Conservation (phyloP, 305 asterid genomes). For the Ajuga reptans region DNA sequence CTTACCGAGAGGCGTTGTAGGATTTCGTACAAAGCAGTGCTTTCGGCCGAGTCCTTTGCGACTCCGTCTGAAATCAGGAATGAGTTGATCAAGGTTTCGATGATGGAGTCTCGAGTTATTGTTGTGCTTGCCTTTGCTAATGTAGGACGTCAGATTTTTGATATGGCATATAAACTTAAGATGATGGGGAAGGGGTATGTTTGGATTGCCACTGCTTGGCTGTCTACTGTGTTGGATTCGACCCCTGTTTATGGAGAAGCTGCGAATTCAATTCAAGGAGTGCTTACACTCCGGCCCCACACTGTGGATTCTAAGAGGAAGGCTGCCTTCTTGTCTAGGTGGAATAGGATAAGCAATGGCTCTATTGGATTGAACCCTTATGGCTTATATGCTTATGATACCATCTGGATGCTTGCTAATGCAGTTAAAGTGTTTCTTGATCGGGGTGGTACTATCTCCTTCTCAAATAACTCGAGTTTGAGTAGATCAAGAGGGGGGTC, state of each 20-base stretch:
- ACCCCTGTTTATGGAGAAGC: conserved; percentile 22
- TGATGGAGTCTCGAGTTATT: conserved; percentile 67
- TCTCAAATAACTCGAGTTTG: conserved; percentile 44
- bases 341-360: conserved; percentile 56
- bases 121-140: conserved; percentile 44
- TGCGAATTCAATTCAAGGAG: conserved; percentile 53
- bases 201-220: conserved; percentile 90
- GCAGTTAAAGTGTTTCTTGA: conserved; percentile 49
- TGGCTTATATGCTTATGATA: conserved; percentile 71
- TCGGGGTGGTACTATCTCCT: conserved; percentile 49
- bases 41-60: conserved; percentile 43
- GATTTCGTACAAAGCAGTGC: conserved; percentile 53
- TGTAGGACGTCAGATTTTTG: conserved; percentile 46
- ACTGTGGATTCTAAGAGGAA: conserved; percentile 51
- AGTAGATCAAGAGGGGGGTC: conserved; percentile 30
- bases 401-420: conserved; percentile 61
- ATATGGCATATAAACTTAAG: conserved; percentile 45
- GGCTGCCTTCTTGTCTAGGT: conserved; percentile 44
- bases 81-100: conserved; percentile 36
- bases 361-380: conserved; percentile 56
- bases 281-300: conserved; percentile 58
- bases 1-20: conserved; percentile 52
- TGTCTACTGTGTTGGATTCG: conserved; percentile 64
- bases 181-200: conserved; percentile 73
- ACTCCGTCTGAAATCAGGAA: conserved; percentile 30